Conservation (phyloP, 2,329 filamentous ascomycete species). For the Diaporthe capsici region DNA sequence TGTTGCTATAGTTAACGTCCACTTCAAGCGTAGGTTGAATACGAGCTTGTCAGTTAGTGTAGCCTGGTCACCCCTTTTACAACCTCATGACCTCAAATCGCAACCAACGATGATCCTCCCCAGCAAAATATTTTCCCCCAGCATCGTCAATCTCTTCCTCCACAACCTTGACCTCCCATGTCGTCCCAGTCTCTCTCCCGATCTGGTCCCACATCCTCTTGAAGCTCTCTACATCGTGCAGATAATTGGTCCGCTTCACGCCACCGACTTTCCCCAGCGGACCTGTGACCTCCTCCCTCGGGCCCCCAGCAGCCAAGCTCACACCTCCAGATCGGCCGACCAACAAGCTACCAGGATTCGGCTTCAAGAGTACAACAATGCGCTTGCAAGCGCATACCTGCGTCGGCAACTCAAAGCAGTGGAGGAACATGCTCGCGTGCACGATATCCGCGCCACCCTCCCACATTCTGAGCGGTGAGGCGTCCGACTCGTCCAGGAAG, state of each 20-base stretch:
- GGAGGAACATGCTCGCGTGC: conserved; percentile 2
- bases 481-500: background rate
- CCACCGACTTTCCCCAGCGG: background rate
- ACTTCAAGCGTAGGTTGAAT: no score
- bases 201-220: background rate
- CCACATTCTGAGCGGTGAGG: background rate
- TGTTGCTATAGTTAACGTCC: no score
- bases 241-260: background rate
- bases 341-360: background rate
- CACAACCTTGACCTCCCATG: background rate
- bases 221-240: background rate
- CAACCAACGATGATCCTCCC: background rate
- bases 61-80: background rate
- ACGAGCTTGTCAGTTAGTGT: no score
- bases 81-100: background rate
- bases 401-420: background rate
- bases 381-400: background rate
- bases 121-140: background rate
- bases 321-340: background rate
- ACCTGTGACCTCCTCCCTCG: background rate
- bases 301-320: background rate
- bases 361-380: background rate
- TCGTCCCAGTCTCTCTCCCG: background rate
- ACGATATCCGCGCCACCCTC: background rate
- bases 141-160: background rate